These are phyloP conservation scores for Syncephalastrum racemosum DNA, from an alignment of 371 early-diverging fungal genomes.

Conservation along the genomic window DNA sequence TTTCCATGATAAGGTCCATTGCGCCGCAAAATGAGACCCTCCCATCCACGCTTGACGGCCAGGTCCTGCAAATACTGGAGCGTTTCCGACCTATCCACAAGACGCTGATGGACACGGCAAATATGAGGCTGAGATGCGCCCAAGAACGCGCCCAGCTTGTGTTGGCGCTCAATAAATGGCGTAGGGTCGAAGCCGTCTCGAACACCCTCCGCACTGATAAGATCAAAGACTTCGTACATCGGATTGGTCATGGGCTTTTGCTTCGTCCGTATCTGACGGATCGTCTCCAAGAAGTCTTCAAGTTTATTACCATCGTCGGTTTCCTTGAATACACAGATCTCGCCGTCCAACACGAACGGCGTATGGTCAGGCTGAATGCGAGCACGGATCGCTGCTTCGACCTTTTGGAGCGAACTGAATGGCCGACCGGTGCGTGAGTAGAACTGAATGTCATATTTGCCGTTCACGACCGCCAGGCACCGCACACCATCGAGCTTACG, in stretches of 20 bases:
- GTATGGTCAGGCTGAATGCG: conserved; percentile 10
- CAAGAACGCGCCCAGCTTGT: conserved; percentile 18
- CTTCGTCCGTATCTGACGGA: conserved; percentile 32
- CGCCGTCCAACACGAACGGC: conserved; percentile 55
- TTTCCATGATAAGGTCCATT: conserved; percentile 56
- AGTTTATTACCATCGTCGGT: conserved; percentile 5
- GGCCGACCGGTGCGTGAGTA: conserved; percentile 51
- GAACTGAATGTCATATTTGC: conserved; percentile 27
- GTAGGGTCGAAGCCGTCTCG: conserved; percentile 21
- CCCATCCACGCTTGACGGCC: conserved; percentile 50
- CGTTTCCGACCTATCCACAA: conserved; percentile 24
- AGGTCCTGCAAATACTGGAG: conserved; percentile 27
- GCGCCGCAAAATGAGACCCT: conserved; percentile 57
- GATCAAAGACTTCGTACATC: conserved; percentile 58
- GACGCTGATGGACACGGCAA: conserved; percentile 34
- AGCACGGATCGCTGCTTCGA: conserved; percentile 30
- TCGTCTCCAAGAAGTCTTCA: conserved; percentile 32
- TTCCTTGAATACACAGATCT: conserved; percentile 46
- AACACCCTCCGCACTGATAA: conserved; percentile 39
- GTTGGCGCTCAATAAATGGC: conserved; percentile 35
- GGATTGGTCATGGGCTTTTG: conserved; percentile 34
- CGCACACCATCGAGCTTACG: conserved; percentile 64
- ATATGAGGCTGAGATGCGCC: conserved; percentile 19
- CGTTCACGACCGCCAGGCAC: conserved; percentile 44
- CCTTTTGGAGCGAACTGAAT: conserved; percentile 34